Evolutionary conservation across 1,284 basidiomycete species (phyloP).

Genomic region (Heterobasidion irregulare): DNA sequence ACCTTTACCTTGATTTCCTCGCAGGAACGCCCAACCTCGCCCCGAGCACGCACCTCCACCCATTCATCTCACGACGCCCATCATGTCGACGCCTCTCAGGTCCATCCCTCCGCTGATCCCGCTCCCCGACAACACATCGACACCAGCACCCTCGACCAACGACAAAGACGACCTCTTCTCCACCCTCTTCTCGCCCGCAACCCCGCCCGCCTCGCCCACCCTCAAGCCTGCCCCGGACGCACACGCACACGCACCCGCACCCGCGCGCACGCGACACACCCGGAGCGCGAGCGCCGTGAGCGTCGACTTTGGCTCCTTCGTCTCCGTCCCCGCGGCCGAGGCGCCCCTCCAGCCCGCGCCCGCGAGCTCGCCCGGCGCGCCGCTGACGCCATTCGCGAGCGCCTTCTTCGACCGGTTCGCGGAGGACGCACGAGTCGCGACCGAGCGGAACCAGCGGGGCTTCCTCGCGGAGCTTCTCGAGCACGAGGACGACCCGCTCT

Average conservation of each 20-base stretch:
- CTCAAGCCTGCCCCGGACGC: constrained; percentile 5
- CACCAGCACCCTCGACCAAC: constrained; percentile 3
- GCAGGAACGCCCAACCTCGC: too few species aligned
- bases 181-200: constrained; percentile 34
- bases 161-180: constrained; percentile 33
- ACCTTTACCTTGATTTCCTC: too few species aligned
- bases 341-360: constrained; percentile 36
- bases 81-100: background rate
- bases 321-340: constrained; percentile 50
- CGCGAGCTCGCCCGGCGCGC: background rate
- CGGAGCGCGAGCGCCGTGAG: constrained; percentile 22
- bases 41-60: too few species aligned
- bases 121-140: constrained; percentile 1
- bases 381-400: constrained; percentile 15
- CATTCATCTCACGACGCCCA: background rate
- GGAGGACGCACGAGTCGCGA: constrained; percentile 42
- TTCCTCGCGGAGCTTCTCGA: constrained; percentile 55
- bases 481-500: constrained; percentile 62
- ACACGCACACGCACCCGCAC: constrained; percentile 2
- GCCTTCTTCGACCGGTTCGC: constrained; percentile 54
- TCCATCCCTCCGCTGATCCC: constrained; percentile 8
- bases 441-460: constrained; percentile 38
- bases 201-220: constrained; percentile 30
- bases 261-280: constrained; percentile 7
- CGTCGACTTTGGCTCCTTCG: constrained; percentile 62